Conservation (phyloP, 768 basidiomycete genomes). For the Leccinum subgranulosum region DNA sequence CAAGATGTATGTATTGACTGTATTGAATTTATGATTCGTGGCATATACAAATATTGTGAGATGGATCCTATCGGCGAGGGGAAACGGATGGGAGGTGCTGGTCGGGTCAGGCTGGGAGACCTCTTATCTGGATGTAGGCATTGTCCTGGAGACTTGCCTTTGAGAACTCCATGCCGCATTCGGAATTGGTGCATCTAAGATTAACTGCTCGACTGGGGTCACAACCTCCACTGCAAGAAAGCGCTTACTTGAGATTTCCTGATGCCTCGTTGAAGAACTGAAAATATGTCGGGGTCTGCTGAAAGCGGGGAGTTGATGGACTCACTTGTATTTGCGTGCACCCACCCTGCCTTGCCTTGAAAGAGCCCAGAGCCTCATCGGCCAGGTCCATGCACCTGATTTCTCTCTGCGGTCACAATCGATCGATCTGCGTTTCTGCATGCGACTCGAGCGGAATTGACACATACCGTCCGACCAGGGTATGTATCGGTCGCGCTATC, state of each 20-base stretch:
- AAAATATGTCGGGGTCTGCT: constrained; percentile 4
- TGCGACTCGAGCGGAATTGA: not conserved
- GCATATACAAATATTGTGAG: constrained; percentile 30
- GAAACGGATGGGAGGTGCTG: not conserved
- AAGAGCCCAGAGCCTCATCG: constrained; percentile 37
- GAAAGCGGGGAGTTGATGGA: not conserved
- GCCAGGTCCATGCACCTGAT: constrained; percentile 44
- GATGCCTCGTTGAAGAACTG: constrained; percentile 40
- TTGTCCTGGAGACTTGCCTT: constrained; percentile 39
- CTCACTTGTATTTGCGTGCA: constrained; percentile 42
- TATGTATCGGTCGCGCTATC: constrained; percentile 33
- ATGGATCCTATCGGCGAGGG: constrained; percentile 10
- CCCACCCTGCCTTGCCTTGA: constrained; percentile 39
- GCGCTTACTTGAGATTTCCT: constrained; percentile 35
- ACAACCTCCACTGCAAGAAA: constrained; percentile 5
- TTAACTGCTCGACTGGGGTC: constrained; percentile 10
- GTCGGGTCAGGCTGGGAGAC: constrained; percentile 32
- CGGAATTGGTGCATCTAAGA: constrained; percentile 36
- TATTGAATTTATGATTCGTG: constrained; percentile 20
- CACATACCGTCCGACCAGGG: constrained; percentile 32
- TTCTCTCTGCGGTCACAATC: constrained; percentile 31
- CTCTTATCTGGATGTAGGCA: constrained; percentile 40
- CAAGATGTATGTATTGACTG: constrained; percentile 17
- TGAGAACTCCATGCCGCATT: constrained; percentile 40
- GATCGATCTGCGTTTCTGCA: constrained; percentile 7